Base-by-base conservation (phyloP, 2,329 filamentous ascomycete species). In the Colletotrichum liriopes region DNA sequence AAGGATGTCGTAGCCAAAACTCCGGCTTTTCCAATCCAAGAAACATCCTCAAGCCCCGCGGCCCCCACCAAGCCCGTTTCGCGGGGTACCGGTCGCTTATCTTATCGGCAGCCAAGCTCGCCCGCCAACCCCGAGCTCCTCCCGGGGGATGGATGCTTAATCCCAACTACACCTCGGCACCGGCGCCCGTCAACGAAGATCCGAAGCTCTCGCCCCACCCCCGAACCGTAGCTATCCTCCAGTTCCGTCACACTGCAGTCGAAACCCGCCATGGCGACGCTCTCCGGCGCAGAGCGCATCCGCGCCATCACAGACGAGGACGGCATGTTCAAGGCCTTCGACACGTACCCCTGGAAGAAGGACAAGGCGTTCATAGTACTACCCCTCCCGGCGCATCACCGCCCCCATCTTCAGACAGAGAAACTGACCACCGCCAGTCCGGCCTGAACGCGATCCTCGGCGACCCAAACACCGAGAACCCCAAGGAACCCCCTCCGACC, bases 321-420 rank as follows among this genome's bases (percentile, higher is more conserved):
- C 73, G 79, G 83, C 62, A 80, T 91, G 71, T 93, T 90, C 79
- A 82, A 84, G 69, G 88, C 91, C 73, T 88, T 94, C 62, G 90
- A 93, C 76, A 82, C 82, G 32, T 94, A 94, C 77, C 86, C 88
- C 23, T 94, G 92, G 92, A 86, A 86, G 72, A 87, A 87, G 73
- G 93, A 94, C 81, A 84, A 86, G 63, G 89, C 90, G 74, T 94
- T 94, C 77, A 90, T 93, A 82, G 90, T 90, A 82, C 54, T 26
- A 41, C n/a, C 12, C 20, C 45, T 35, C 35, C 51, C 47, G 32
- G 32, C 55, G 39, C 65, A 49, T n/a, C n/a, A 14, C 41, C 39
- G 3, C 16, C 23, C 41, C 26, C 23, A 11, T n/a, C 18, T 11
- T 5, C 16, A 18, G 18, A 14, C 9, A 43, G 26, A 26, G 12